phyloP scores from a whole-genome alignment of 345 rosid species.

The Lumnitzera littorea region DNA sequence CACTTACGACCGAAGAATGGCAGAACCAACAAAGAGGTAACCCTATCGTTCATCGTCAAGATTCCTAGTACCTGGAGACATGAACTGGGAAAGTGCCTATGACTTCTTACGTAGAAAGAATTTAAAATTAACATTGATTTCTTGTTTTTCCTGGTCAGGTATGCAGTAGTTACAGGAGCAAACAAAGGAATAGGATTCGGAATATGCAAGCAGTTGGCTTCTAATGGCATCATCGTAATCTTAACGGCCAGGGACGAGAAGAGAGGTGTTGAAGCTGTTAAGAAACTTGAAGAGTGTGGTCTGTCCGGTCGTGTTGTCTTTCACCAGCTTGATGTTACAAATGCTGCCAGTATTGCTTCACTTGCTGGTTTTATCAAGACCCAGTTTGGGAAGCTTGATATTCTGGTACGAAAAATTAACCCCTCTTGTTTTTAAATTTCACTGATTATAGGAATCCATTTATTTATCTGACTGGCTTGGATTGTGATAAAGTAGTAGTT shows the following conservation, averaged over 20 bases:
- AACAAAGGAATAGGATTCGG: slow-evolving; percentile 16
- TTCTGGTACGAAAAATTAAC: slow-evolving; percentile 7
- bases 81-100: no score
- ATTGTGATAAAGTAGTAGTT: no score
- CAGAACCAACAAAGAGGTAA: not conserved
- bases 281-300: slow-evolving; percentile 6
- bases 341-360: slow-evolving; percentile 18
- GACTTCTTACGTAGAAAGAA: no score
- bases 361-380: slow-evolving; percentile 9
- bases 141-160: slow-evolving; percentile 1
- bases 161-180: slow-evolving; percentile 15
- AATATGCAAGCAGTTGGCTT: slow-evolving; percentile 15
- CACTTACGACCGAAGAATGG: not conserved
- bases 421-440: no score
- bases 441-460: no score
- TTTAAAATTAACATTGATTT: not conserved
- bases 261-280: slow-evolving; percentile 19
- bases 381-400: slow-evolving; percentile 20
- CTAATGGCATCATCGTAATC: slow-evolving; percentile 11
- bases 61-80: no score
- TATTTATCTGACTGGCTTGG: no score
- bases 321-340: slow-evolving; percentile 17
- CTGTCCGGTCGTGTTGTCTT: slow-evolving; percentile 3
- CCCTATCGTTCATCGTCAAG: not conserved
- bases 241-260: slow-evolving; percentile 22